Percentiles rank a stretch among this genome's conserved stretches.
phyloP scores from a whole-genome alignment of 371 early-diverging fungal species.

The Parasitella parasitica region DNA sequence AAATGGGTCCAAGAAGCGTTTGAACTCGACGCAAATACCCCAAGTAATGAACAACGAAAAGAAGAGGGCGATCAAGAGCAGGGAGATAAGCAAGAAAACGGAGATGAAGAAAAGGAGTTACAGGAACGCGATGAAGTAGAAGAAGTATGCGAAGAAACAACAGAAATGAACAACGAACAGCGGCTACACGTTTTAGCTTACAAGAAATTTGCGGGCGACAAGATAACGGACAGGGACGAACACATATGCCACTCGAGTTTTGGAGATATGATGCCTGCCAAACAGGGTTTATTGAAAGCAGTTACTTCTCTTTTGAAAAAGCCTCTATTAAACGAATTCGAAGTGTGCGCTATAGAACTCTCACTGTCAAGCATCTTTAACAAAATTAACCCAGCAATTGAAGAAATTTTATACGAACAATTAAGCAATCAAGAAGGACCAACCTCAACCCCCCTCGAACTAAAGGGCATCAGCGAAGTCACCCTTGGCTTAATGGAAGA shows the following conservation, averaged over 20 bases:
- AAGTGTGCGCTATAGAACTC: background rate
- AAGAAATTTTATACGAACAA: conserved; percentile 3
- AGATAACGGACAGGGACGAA: conserved; percentile 8
- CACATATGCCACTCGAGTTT: conserved; percentile 11
- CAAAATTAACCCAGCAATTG: conserved; percentile 11
- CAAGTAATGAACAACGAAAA: conserved; percentile 20
- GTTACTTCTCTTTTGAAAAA: conserved; percentile 11
- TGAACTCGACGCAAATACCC: conserved; percentile 11
- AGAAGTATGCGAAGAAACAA: conserved; percentile 4
- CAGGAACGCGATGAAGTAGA: conserved; percentile 5
- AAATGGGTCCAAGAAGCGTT: conserved; percentile 17
- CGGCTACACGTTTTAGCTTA: conserved; percentile 7
- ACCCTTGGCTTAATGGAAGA: conserved; percentile 10
- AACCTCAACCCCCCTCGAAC: conserved; percentile 7
- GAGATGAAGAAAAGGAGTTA: background rate
- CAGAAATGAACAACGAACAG: conserved; percentile 7
- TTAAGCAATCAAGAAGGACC: conserved; percentile 8
- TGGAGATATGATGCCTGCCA: conserved; percentile 11
- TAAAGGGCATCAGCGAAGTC: conserved; percentile 9
- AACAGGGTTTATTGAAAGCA: conserved; percentile 11
- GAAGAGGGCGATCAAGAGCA: conserved; percentile 30
- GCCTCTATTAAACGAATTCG: background rate
- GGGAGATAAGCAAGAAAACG: conserved; percentile 11
- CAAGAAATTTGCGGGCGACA: conserved; percentile 1
- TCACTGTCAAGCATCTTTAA: conserved; percentile 10